These are phyloP conservation scores for Coelastrella sp. DNA, from an alignment of 139 green algal genomes.

Conservation along the genomic window DNA sequence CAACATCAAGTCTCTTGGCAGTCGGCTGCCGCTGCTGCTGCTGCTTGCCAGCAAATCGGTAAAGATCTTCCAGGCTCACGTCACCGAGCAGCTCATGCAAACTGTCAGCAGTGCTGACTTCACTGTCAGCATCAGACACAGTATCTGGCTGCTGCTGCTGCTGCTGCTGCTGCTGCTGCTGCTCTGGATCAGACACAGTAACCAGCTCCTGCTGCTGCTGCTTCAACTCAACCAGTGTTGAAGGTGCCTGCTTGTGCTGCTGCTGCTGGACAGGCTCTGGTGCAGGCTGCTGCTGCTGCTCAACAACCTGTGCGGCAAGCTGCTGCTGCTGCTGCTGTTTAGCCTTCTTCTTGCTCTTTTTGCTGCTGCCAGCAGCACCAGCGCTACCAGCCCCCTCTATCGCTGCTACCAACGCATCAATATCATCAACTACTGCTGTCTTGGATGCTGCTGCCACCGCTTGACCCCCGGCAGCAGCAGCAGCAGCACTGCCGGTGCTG, in stretches of 20 bases:
- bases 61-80: not conserved
- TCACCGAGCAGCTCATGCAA: not conserved
- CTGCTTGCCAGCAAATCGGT: not conserved
- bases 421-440: not conserved
- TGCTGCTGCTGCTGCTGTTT: slow-evolving; percentile 3
- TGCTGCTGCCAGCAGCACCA: not conserved
- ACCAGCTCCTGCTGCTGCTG: not conserved
- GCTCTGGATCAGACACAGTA: not conserved
- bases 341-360: not conserved
- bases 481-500: not conserved
- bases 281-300: not conserved
- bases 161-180: slow-evolving; percentile 24
- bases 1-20: not conserved
- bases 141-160: not conserved
- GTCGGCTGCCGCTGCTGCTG: not conserved
- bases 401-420: slow-evolving; percentile 20
- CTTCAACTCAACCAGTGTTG: too few species aligned
- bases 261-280: not conserved
- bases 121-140: not conserved
- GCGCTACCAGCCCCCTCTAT: not conserved
- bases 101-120: not conserved
- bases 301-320: not conserved
- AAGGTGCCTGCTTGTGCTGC: not conserved
- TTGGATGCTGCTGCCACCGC: not conserved
- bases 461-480: not conserved